Conservation (phyloP, 129 eudicot species). For the Arctium lappa region DNA sequence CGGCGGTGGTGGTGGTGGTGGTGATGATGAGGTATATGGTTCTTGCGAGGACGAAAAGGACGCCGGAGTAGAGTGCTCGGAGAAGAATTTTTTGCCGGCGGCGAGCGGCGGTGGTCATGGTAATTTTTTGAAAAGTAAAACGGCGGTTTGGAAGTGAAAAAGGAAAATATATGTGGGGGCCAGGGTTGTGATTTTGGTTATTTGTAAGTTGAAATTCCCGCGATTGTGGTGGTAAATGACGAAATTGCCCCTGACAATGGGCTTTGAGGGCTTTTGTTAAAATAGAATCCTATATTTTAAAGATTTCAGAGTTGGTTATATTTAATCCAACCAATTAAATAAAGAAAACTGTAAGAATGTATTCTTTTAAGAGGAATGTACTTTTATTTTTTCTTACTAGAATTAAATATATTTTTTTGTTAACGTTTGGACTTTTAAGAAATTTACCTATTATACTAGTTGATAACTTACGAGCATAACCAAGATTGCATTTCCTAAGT, state of each 20-base stretch:
- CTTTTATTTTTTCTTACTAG: no score
- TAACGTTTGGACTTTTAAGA: no score
- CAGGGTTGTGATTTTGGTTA: neutral
- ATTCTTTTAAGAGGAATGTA: no score
- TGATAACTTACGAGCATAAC: no score
- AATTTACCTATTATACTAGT: no score
- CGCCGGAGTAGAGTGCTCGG: conserved; percentile 38
- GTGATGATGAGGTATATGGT: conserved; percentile 48
- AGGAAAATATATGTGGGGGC: neutral
- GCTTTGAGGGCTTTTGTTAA: no score
- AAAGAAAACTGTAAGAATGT: no score
- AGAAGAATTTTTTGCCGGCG: conserved; percentile 23
- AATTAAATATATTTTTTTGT: no score
- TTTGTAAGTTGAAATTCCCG: neutral
- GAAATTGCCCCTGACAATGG: neutral
- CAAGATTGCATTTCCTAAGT: no score
- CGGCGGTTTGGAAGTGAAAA: neutral
- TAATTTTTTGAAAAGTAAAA: neutral
- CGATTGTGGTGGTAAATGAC: neutral
- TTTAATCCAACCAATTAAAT: no score
- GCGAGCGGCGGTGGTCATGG: conserved; percentile 1
- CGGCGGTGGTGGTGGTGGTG: conserved; percentile 28
- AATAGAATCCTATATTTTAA: no score
- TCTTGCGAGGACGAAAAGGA: conserved; percentile 44
- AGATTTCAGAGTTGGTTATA: no score